These are phyloP conservation scores for Aphanomyces invadans DNA, from an alignment of 352 stramenopile species.

Conservation along the genomic window DNA sequence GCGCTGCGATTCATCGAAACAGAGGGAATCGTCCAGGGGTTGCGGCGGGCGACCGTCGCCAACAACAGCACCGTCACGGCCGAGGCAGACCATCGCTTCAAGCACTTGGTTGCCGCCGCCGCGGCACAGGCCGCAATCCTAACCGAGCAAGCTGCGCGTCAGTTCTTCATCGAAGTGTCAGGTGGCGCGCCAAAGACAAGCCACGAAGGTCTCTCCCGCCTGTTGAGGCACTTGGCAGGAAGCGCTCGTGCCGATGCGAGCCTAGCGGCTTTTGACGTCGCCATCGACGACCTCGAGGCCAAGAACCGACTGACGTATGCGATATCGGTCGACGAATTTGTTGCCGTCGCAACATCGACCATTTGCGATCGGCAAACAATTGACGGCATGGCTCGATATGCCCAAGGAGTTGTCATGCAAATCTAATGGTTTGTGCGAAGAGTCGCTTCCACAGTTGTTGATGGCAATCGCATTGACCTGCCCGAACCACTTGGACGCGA, in stretches of 20 bases:
- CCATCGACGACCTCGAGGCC: neutral
- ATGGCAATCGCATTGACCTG: no score
- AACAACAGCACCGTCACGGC: neutral
- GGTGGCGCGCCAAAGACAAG: neutral
- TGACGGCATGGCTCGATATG: neutral
- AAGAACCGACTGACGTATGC: conserved; percentile 5
- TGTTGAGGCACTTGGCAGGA: neutral
- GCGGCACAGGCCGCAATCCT: no score
- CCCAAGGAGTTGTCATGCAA: neutral
- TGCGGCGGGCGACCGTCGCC: neutral
- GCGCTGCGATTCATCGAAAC: conserved; percentile 5
- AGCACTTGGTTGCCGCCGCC: no score
- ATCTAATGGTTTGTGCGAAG: neutral
- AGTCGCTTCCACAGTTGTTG: no score
- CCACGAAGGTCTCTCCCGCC: neutral
- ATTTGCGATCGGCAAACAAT: neutral
- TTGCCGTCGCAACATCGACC: neutral
- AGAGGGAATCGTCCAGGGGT: neutral
- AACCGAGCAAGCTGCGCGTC: neutral
- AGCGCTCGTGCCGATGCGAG: neutral
- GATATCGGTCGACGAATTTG: conserved; percentile 1
- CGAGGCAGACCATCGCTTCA: no score
- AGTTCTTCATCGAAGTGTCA: conserved; percentile 19
- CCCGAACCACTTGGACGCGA: no score
- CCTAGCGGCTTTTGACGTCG: conserved; percentile 4